Percentiles rank a stretch among this genome's conserved stretches.
These are phyloP conservation scores for Limtongia smithiae DNA, from an alignment of 805 yeast genomes.

Conservation along the genomic window DNA sequence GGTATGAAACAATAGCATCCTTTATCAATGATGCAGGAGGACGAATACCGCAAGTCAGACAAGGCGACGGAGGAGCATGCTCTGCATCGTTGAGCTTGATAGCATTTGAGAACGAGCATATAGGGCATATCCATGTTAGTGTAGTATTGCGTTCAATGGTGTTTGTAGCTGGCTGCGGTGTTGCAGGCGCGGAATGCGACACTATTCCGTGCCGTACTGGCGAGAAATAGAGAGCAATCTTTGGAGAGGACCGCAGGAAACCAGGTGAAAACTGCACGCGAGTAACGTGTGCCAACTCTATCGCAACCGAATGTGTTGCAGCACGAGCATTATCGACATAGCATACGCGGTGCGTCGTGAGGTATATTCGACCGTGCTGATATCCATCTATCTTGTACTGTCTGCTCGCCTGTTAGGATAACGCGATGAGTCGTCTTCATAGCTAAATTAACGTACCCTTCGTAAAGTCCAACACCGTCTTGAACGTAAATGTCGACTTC, in stretches of 20 bases:
- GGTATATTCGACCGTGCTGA: constrained; percentile 73
- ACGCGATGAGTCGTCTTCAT: no score
- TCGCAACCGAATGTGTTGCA: constrained; percentile 44
- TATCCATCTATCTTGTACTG: constrained; percentile 57
- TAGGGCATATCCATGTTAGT: constrained; percentile 77
- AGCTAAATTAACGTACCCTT: constrained; percentile 41
- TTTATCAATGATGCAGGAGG: constrained; percentile 34
- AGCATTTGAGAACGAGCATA: constrained; percentile 70
- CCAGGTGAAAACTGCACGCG: constrained; percentile 38
- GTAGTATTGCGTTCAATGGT: constrained; percentile 1
- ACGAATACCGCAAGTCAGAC: constrained; percentile 62
- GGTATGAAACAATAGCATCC: constrained; percentile 2
- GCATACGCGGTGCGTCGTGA: constrained; percentile 69
- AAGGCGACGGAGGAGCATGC: constrained; percentile 41
- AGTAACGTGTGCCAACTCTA: constrained; percentile 46
- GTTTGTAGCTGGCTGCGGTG: no score
- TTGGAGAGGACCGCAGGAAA: constrained; percentile 75
- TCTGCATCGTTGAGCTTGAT: constrained; percentile 37
- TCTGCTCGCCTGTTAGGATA: no score
- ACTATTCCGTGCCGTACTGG: background rate
- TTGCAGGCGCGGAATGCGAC: no score
- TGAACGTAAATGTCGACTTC: constrained; percentile 56
- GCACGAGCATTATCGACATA: constrained; percentile 55
- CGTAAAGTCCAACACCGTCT: constrained; percentile 68
- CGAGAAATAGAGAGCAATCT: constrained; percentile 46